Conservation (phyloP, 2,329 filamentous ascomycete species). For the Ophiostoma sp. region DNA sequence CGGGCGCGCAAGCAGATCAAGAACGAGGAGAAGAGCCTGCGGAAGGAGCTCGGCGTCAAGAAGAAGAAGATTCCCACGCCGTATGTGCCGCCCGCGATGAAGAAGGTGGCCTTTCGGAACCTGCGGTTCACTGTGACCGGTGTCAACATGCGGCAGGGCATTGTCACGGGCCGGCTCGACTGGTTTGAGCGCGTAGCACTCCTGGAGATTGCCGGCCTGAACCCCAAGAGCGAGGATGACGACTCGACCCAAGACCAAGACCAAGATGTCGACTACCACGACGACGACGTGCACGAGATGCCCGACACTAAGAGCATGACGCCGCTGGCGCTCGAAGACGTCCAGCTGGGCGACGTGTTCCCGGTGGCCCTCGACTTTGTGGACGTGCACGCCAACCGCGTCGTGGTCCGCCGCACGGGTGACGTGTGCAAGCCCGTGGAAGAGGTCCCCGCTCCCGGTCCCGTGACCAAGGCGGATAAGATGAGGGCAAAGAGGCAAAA, state of each 20-base stretch:
- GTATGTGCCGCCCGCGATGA: background rate
- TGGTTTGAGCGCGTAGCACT: slow-evolving; percentile 45
- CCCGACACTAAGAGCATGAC: slow-evolving; percentile 3
- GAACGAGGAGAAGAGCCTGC: background rate
- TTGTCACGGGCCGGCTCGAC: slow-evolving; percentile 42
- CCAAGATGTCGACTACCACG: background rate
- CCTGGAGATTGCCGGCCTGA: slow-evolving; percentile 38
- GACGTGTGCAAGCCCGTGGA: background rate
- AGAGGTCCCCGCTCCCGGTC: background rate
- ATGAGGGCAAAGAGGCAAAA: background rate
- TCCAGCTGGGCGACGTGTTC: slow-evolving; percentile 48
- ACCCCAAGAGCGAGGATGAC: background rate
- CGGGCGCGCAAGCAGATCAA: background rate
- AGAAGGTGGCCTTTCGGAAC: slow-evolving; percentile 36
- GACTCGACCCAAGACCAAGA: background rate
- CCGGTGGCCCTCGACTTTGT: slow-evolving; percentile 51
- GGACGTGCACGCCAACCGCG: slow-evolving; percentile 43
- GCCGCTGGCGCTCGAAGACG: slow-evolving; percentile 35
- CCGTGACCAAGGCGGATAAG: slow-evolving; percentile 5
- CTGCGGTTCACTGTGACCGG: slow-evolving; percentile 46
- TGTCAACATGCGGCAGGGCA: slow-evolving; percentile 31
- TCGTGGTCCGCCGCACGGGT: slow-evolving; percentile 39
- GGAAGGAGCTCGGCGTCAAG: background rate
- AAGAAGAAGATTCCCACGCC: background rate
- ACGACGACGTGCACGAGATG: background rate